phyloP scores from a whole-genome alignment of 208 protist species.

The Herpetomonas samuelpessoai region DNA sequence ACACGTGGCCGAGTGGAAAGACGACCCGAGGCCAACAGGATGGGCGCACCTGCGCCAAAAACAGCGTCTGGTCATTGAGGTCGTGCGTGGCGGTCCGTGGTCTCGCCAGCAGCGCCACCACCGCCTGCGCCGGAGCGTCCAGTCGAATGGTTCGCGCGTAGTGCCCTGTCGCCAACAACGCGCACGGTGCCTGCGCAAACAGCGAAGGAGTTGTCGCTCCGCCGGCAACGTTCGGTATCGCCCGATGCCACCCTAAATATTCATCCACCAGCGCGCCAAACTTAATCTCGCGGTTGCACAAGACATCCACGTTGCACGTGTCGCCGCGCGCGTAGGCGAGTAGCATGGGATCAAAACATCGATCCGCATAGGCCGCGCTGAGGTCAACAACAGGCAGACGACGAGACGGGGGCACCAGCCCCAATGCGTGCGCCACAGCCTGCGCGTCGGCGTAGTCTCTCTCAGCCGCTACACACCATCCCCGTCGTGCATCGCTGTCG shows the following conservation, averaged over 20 bases:
- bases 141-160: conserved; percentile 56
- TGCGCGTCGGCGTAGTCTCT: conserved; percentile 68
- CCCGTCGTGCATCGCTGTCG: conserved; percentile 26
- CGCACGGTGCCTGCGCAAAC: not conserved
- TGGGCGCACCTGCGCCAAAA: conserved; percentile 50
- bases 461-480: conserved; percentile 51
- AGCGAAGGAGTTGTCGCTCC: not conserved
- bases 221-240: too few relatives aligned
- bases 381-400: conserved; percentile 41
- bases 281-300: conserved; percentile 79
- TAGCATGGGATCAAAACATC: conserved; percentile 78
- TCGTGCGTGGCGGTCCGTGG: conserved; percentile 53
- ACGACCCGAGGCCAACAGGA: conserved; percentile 27
- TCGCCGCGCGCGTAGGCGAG: conserved; percentile 49
- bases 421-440: conserved; percentile 37
- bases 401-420: conserved; percentile 21
- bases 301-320: conserved; percentile 81
- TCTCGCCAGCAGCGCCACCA: conserved; percentile 33
- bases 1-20: conserved; percentile 77
- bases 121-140: not conserved
- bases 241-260: conserved; percentile 10
- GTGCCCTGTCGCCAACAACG: conserved; percentile 69
- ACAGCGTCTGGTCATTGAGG: conserved; percentile 77
- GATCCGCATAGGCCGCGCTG: conserved; percentile 40
- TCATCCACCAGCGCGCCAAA: conserved; percentile 45